Base-by-base conservation (phyloP, 768 basidiomycete genomes). In the Collybiopsis luxurians region DNA sequence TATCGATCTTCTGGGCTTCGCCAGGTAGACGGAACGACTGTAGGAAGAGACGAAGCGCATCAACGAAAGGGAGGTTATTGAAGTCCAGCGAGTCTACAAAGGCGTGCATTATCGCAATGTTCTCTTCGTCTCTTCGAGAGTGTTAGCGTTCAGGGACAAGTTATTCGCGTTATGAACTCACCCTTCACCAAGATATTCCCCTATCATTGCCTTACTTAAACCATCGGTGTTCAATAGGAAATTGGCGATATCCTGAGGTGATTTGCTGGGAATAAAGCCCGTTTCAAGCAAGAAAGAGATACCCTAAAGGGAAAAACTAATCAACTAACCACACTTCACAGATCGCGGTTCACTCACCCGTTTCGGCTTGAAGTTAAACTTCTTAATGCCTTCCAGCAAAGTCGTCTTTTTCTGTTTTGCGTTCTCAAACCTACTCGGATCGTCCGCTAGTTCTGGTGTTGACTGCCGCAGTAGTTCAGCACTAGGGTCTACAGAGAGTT, bases 331-430 rank as follows among this genome's bases (percentile, higher is more conserved):
- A 9, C 30, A 9, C n/a, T n/a, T n/a, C 19, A 19, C 34, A 28
- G 36, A 31, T 19, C 15, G 52, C 26, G 67, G 38, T 26, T 1
- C 2, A 72, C 87, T 45, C 65, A 95, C 95, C 63, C 87, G 83
- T 73, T 98, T 98, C n/a, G 96, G 95, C 73, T 97, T 98, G 78
- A 89, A 94, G 69, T 98, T 98, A 73, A 99, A 99, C 72, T 93
- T 94, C 71, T 90, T 95, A 71, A 98, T 90, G 26, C 97, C 97
- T 68, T 98, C 96, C 38, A 95, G 73, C 27, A 98, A 71, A 0
- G 90, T 95, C 31, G 92, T 98, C 75, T 99, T 99, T 73, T 92
- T 89, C 73, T 94, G 91, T 69, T 97, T 98, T 11, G 95, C 97
- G 59, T 83, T 95, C 75, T 98, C 96, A 61, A 99, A 98, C 65